Conservation (phyloP, 495 filamentous ascomycete species). For the Penicillium chermesinum region DNA sequence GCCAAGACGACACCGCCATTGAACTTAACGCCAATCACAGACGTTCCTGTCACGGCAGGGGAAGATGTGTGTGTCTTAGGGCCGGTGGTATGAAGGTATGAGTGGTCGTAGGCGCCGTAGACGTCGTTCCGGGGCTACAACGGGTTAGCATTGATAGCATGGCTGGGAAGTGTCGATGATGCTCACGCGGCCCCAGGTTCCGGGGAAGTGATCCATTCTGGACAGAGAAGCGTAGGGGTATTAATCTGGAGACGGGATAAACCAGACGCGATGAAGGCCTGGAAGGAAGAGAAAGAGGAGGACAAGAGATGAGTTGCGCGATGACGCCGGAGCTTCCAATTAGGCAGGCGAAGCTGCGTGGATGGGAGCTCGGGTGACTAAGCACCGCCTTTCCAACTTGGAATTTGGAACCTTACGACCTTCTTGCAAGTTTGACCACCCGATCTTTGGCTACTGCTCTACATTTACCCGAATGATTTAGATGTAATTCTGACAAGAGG, state of each 20-base stretch:
- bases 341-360: conserved; percentile 35
- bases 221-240: background rate
- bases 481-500: too few species aligned
- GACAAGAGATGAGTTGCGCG: conserved; percentile 13
- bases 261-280: background rate
- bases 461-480: too few species aligned
- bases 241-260: background rate
- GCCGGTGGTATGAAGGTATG: conserved; percentile 65
- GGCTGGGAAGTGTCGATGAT: conserved; percentile 18
- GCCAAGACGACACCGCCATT: conserved; percentile 94
- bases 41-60: conserved; percentile 92
- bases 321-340: conserved; percentile 26
- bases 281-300: conserved; percentile 9
- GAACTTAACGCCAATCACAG: conserved; percentile 89
- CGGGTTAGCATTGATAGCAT: conserved; percentile 24
- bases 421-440: too few species aligned
- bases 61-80: conserved; percentile 83
- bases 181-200: conserved; percentile 94
- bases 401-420: too few species aligned
- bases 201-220: conserved; percentile 89
- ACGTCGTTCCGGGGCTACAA: conserved; percentile 86
- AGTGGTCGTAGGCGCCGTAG: conserved; percentile 86
- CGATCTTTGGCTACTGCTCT: too few species aligned
- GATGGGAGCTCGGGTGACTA: background rate
- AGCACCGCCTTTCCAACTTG: background rate